These are phyloP conservation scores for Blastobotrys muscicola DNA, from an alignment of 805 yeast species.

Conservation along the genomic window DNA sequence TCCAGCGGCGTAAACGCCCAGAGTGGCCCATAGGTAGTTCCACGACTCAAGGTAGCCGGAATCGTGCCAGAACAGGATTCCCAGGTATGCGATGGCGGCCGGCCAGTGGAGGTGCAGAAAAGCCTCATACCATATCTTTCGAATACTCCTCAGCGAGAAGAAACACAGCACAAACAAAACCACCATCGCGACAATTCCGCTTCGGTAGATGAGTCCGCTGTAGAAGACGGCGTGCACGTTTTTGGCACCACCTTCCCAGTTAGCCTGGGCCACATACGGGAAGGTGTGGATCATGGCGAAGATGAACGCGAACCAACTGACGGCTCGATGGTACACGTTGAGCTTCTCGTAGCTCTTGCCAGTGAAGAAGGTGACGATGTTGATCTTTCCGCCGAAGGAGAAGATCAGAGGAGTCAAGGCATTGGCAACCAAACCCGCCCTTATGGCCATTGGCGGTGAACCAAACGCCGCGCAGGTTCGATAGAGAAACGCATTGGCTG, in stretches of 20 bases:
- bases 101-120: slow-evolving; percentile 17
- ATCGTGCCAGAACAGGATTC: slow-evolving; percentile 13
- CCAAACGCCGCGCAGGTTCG: slow-evolving; percentile 14
- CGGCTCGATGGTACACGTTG: slow-evolving; percentile 11
- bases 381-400: slow-evolving; percentile 14
- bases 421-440: slow-evolving; percentile 16
- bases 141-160: slow-evolving; percentile 9
- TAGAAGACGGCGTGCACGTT: slow-evolving; percentile 1
- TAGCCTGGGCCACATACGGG: slow-evolving; percentile 6
- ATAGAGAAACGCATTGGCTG: slow-evolving; percentile 12
- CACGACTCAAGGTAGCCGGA: slow-evolving; percentile 9
- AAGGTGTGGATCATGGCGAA: slow-evolving; percentile 14
- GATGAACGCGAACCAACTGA: slow-evolving; percentile 10
- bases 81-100: slow-evolving; percentile 12
- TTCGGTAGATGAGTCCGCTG: neutral
- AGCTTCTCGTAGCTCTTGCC: slow-evolving; percentile 15
- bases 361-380: slow-evolving; percentile 12
- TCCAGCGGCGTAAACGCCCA: slow-evolving; percentile 11
- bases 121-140: slow-evolving; percentile 12
- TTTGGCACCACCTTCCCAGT: neutral
- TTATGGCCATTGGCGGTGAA: slow-evolving; percentile 14
- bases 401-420: slow-evolving; percentile 17
- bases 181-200: slow-evolving; percentile 8
- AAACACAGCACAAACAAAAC: slow-evolving; percentile 9
- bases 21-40: slow-evolving; percentile 7